A percentile compares a stretch with the other conserved stretches of the same genome.
Conservation (phyloP, 306 rosid genomes). For the Prunus mira region DNA sequence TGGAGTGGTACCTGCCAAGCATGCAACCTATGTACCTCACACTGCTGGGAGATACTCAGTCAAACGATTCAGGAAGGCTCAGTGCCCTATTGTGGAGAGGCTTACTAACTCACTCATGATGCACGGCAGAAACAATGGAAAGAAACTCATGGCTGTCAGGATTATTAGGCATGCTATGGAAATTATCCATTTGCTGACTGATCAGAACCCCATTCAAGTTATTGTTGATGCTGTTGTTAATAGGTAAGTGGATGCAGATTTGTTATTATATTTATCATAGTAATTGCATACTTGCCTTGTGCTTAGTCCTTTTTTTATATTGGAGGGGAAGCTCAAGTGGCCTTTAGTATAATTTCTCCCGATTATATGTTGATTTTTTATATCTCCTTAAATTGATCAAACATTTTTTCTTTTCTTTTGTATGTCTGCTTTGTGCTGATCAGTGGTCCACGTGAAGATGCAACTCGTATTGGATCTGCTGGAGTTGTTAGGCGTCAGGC, state of each 20-base stretch:
- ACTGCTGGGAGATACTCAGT: conserved; percentile 37
- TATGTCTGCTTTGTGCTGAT: background rate
- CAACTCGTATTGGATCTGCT: conserved; percentile 56
- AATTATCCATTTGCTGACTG: conserved; percentile 35
- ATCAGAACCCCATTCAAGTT: conserved; percentile 36
- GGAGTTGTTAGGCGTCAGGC: conserved; percentile 62
- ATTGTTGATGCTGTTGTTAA: conserved; percentile 36
- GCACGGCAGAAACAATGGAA: conserved; percentile 34
- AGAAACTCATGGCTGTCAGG: conserved; percentile 31
- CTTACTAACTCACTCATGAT: conserved; percentile 35
- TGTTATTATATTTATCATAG: background rate
- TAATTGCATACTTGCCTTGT: background rate
- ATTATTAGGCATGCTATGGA: conserved; percentile 37
- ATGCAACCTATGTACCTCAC: conserved; percentile 31
- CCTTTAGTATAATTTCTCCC: background rate
- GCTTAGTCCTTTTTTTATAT: background rate
- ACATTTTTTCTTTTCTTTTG: background rate
- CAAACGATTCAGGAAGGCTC: conserved; percentile 32
- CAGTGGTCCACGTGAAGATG: conserved; percentile 66
- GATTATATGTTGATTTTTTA: background rate
- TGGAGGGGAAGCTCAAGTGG: background rate
- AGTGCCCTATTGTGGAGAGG: conserved; percentile 34
- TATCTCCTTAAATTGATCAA: background rate
- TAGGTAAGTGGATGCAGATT: conserved; percentile 2
- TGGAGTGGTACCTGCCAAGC: conserved; percentile 24